Evolutionary conservation across 306 rosid genomes (phyloP).

Genomic region (Pterocarpus macrocarpus): DNA sequence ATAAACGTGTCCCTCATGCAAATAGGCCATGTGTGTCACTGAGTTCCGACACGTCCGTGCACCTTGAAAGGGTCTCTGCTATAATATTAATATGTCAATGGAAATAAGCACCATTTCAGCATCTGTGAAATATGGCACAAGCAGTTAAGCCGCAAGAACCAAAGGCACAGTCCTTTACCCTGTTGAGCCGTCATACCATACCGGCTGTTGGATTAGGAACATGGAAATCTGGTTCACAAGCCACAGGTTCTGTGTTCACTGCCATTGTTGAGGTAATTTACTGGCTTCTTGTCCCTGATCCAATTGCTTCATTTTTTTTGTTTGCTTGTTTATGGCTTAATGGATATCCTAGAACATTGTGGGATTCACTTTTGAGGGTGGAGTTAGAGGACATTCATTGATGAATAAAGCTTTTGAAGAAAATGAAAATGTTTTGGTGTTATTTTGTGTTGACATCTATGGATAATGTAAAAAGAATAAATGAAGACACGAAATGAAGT

Average conservation of each 20-base stretch:
- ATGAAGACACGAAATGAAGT: neutral
- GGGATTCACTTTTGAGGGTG: neutral
- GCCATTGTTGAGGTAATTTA: slow-evolving; percentile 54
- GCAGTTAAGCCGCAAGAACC: slow-evolving; percentile 47
- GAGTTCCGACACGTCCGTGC: slow-evolving; percentile 21
- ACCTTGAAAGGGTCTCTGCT: slow-evolving; percentile 29
- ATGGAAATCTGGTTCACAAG: slow-evolving; percentile 65
- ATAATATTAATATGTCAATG: neutral
- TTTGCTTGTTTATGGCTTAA: neutral
- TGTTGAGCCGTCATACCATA: slow-evolving; percentile 59
- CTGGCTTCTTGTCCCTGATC: neutral
- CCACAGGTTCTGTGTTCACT: slow-evolving; percentile 47
- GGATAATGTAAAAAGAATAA: neutral
- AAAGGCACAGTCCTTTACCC: slow-evolving; percentile 49
- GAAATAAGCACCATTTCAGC: neutral
- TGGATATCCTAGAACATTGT: too few species aligned
- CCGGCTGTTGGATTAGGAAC: slow-evolving; percentile 68
- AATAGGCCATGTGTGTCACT: slow-evolving; percentile 6
- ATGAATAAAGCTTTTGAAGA: neutral
- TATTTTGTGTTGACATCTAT: slow-evolving; percentile 2
- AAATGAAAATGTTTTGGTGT: neutral
- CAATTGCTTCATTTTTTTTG: neutral
- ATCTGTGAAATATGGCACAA: slow-evolving; percentile 51
- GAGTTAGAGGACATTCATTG: neutral
- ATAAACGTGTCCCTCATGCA: slow-evolving; percentile 62